Evolutionary conservation across 148 eudicot species (phyloP).

Genomic region (Rhododendron mucronatum): DNA sequence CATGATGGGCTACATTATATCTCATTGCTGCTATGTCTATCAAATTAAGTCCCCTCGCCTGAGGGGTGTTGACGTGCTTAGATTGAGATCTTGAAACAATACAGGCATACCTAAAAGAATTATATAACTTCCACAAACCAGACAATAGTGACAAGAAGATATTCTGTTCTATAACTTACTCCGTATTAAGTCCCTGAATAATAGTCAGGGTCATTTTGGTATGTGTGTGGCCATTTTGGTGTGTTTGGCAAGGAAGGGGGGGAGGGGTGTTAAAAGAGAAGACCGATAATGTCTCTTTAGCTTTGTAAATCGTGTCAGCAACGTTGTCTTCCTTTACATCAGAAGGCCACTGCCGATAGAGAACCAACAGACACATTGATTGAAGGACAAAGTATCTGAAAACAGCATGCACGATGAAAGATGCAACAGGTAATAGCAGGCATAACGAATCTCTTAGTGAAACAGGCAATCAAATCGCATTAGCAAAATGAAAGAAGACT

Average conservation of each 20-base stretch:
- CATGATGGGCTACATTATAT: background rate
- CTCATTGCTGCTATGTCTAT: background rate
- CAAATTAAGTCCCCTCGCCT: background rate
- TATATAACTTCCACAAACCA: background rate
- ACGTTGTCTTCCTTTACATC: background rate
- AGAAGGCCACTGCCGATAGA: background rate
- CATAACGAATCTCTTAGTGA: background rate
- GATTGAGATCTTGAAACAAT: background rate
- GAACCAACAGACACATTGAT: background rate
- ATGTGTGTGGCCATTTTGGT: too few relatives aligned
- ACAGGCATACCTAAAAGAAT: background rate
- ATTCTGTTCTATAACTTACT: background rate
- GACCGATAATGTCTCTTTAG: background rate
- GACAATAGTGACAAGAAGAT: background rate
- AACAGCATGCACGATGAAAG: background rate
- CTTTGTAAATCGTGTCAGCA: background rate
- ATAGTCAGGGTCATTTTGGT: background rate
- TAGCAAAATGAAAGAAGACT: slow-evolving; percentile 8
- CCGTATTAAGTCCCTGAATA: background rate
- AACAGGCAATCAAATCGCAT: slow-evolving; percentile 4
- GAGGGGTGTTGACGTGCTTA: background rate
- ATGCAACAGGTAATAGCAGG: background rate
- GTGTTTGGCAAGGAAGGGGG: background rate
- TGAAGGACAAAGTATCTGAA: background rate
- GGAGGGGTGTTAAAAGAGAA: background rate